phyloP scores from a whole-genome alignment of 345 rosid genomes.

The Gynandropsis gynandra region DNA sequence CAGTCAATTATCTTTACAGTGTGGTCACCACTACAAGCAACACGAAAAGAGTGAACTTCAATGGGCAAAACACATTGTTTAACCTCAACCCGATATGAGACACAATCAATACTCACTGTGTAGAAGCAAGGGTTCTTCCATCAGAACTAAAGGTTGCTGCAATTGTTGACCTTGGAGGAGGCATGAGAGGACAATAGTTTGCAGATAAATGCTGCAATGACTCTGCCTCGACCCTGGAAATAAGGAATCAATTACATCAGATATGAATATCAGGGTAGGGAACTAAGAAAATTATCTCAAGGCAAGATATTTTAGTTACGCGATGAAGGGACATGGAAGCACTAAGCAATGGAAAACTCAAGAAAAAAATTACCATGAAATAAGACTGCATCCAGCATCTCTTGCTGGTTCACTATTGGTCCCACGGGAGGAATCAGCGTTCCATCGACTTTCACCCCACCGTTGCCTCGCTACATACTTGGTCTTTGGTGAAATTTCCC shows the following conservation, averaged over 20 bases:
- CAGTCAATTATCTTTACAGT: constrained; percentile 92
- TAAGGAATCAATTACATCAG: constrained; percentile 1
- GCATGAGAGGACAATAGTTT: constrained; percentile 71
- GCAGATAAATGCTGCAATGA: constrained; percentile 76
- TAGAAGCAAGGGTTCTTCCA: constrained; percentile 84
- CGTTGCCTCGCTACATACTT: constrained; percentile 48
- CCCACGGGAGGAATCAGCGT: constrained; percentile 26
- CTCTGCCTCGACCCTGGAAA: constrained; percentile 75
- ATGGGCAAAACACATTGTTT: constrained; percentile 14
- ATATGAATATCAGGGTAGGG: neutral
- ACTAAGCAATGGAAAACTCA: neutral
- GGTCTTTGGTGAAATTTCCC: constrained; percentile 64
- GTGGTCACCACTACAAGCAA: constrained; percentile 75
- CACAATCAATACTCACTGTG: constrained; percentile 49
- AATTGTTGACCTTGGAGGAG: constrained; percentile 97
- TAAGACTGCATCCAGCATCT: constrained; percentile 58
- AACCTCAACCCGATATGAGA: constrained; percentile 1
- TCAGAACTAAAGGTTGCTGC: constrained; percentile 97
- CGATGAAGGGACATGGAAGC: neutral
- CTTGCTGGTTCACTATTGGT: constrained; percentile 38
- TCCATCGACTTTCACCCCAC: constrained; percentile 50
- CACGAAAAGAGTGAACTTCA: constrained; percentile 12
- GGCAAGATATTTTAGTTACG: neutral
- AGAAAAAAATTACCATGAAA: constrained; percentile 52
- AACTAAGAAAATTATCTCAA: constrained; percentile 4